phyloP scores from a whole-genome alignment of 306 rosid genomes.

The Castanea crenata region DNA sequence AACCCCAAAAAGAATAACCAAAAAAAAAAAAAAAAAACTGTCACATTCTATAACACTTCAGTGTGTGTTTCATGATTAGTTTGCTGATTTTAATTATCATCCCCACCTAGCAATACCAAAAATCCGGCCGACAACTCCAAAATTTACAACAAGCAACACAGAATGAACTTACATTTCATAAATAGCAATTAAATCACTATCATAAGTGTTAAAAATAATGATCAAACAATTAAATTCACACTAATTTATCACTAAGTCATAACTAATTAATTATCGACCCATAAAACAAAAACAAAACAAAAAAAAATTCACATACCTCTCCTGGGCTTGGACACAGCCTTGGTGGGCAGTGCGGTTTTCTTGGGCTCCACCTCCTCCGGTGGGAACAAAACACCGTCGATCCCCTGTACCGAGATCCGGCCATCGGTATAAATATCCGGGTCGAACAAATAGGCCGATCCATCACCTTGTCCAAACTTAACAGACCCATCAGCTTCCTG shows the following conservation, averaged over 20 bases:
- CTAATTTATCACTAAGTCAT: too few relatives aligned
- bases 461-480: slow-evolving; percentile 67
- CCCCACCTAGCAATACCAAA: too few relatives aligned
- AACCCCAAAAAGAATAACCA: too few relatives aligned
- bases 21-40: too few relatives aligned
- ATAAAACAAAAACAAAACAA: background rate
- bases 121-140: too few relatives aligned
- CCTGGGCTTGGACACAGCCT: slow-evolving; percentile 55
- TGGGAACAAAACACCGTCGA: slow-evolving; percentile 73
- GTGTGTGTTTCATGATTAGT: too few relatives aligned
- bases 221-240: too few relatives aligned
- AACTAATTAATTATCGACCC: background rate
- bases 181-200: slow-evolving; percentile 22
- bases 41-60: too few relatives aligned
- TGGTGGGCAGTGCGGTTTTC: slow-evolving; percentile 52
- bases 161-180: slow-evolving; percentile 14
- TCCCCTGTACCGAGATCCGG: slow-evolving; percentile 81
- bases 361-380: slow-evolving; percentile 37
- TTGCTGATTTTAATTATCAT: too few relatives aligned
- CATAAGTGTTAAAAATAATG: background rate
- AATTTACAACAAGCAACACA: background rate
- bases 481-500: slow-evolving; percentile 85
- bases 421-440: slow-evolving; percentile 82
- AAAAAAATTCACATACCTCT: slow-evolving; percentile 58
- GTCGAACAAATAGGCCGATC: slow-evolving; percentile 72